These are phyloP conservation scores for Rhamnella rubrinervis DNA, from an alignment of 331 rosid species.

Conservation along the genomic window DNA sequence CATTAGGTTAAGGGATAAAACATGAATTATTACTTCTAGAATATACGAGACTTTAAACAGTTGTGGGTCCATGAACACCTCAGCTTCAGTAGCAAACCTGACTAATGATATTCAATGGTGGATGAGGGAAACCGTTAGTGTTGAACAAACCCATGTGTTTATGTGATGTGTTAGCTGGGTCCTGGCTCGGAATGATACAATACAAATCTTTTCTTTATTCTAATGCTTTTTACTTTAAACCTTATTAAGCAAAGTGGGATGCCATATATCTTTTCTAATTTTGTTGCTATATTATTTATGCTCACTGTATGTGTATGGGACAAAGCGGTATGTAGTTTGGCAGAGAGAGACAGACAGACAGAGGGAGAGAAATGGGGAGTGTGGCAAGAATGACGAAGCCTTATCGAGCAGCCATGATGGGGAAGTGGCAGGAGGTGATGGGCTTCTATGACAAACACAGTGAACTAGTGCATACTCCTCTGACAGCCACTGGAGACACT, in stretches of 20 bases:
- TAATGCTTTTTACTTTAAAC: not conserved
- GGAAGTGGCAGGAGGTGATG: not conserved
- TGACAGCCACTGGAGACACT: not conserved
- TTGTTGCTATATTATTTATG: no score
- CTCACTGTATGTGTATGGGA: constrained; percentile 15
- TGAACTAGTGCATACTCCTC: not conserved
- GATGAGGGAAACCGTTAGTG: no score
- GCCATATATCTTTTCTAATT: not conserved
- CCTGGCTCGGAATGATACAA: not conserved
- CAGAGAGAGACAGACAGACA: not conserved
- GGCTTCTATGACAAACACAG: not conserved
- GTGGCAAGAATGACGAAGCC: not conserved
- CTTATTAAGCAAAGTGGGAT: constrained; percentile 33
- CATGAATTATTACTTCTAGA: no score
- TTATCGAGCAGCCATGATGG: constrained; percentile 13
- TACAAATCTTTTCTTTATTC: no score
- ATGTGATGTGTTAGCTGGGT: no score
- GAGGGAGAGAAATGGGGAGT: not conserved
- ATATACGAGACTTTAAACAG: no score
- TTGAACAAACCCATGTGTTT: no score
- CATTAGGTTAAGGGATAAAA: no score
- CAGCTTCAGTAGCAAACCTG: no score
- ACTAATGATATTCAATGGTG: no score
- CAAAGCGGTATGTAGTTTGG: not conserved
- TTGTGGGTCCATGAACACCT: no score